phyloP scores from a whole-genome alignment of 208 protist species.

The Lotmaria passim region DNA sequence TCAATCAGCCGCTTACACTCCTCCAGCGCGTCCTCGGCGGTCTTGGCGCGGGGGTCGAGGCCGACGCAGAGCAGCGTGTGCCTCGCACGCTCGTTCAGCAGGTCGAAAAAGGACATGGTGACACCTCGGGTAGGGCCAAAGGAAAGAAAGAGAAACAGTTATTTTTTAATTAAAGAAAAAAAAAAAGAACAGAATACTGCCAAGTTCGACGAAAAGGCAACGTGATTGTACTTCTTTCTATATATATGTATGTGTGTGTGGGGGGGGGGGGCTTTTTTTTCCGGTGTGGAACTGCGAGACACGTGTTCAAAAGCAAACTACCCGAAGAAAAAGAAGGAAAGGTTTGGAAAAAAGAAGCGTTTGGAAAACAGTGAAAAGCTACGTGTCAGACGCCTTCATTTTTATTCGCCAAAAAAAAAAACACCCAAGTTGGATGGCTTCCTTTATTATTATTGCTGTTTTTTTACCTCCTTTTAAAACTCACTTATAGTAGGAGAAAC shows the following conservation, averaged over 20 bases:
- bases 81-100: conserved; percentile 83
- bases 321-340: no score
- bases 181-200: not conserved
- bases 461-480: no score
- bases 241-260: not conserved
- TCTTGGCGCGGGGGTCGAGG: conserved; percentile 80
- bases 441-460: no score
- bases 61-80: conserved; percentile 85
- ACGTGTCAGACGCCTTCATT: no score
- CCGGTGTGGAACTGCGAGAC: no score
- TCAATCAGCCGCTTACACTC: conserved; percentile 86
- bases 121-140: not conserved
- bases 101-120: conserved; percentile 72
- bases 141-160: not conserved
- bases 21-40: conserved; percentile 53
- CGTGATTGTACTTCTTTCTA: not conserved
- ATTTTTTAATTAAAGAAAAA: not conserved
- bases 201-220: not conserved
- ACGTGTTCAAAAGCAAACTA: no score
- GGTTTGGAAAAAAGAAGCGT: no score
- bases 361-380: no score
- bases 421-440: no score
- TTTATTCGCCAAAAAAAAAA: no score
- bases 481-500: no score
- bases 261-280: no score